Base-by-base conservation (phyloP, 2,329 filamentous ascomycete genomes). In the Sporothrix variecibatus region DNA sequence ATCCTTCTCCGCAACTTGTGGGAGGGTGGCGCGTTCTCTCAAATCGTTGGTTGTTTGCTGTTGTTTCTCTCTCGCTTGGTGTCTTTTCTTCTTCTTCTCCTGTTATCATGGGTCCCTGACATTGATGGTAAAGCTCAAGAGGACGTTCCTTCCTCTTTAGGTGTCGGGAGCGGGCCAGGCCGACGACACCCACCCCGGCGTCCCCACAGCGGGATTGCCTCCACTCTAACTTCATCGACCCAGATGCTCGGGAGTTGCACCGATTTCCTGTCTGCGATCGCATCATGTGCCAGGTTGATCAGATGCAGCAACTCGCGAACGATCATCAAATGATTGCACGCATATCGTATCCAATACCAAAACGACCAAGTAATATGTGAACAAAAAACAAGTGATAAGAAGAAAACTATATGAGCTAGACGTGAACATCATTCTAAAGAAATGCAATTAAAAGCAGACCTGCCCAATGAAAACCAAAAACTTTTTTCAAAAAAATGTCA, bases 381-480 rank as follows among this genome's bases (percentile, higher is more conserved):
- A 40, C 15, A 26, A 40, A 64, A 40, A 23, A 15, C 8, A 3
- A 38, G 3, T 17, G 26, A 26, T 17, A n/a, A 26, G 20, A 15
- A n/a, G n/a, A 34, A 68, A 12, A 34, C n/a, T 12, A 34, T 12
- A 51, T 51, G 28, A 51, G n/a, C 49, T 51, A 9, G 65, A 51
- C 65, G 46, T 68, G 15, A 34, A 49, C 43, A 51, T 51, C 65
- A 51, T 68, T 68, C 46, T 68, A 68, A 51, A 51, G 34, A 68
- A 51, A 43, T 46, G 17, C 40, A 49, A 34, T 23, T 34, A 12
- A 28, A 68, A 49, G 15, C 23, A 51, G 7, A 68, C 46, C 23
- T 34, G 43, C 65, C 65, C 15, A 69, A 34, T 34, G 34, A 3
- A 38, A 49, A 67, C 49, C 26, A 31, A 56, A 28, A 72, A 26